These are phyloP conservation scores for Teratosphaeria pseudoeucalypti DNA, from an alignment of 2,329 filamentous ascomycete species.

Conservation along the genomic window DNA sequence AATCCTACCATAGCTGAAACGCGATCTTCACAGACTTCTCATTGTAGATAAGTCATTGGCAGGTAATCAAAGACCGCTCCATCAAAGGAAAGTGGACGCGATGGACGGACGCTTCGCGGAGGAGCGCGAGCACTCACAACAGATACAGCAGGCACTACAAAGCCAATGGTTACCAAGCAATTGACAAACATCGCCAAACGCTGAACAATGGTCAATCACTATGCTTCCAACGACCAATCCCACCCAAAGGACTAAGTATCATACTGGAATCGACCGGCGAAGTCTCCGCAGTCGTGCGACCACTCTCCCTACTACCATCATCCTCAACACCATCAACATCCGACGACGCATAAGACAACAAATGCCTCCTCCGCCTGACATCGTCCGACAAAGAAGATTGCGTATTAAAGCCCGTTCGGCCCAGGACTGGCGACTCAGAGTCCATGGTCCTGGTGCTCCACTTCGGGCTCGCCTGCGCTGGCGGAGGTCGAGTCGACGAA, in stretches of 20 bases:
- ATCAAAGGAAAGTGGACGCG: neutral
- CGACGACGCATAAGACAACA: constrained; percentile 10
- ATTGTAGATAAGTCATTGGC: neutral
- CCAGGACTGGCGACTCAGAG: constrained; percentile 14
- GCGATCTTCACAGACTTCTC: neutral
- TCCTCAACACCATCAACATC: neutral
- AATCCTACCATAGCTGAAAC: too few relatives aligned
- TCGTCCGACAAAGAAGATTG: constrained; percentile 7
- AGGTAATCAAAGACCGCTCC: neutral
- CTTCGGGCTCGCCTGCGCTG: neutral
- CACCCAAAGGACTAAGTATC: neutral
- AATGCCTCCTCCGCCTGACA: constrained; percentile 11
- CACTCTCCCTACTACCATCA: neutral
- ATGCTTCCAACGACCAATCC: neutral
- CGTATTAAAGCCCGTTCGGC: constrained; percentile 2
- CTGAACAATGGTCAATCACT: neutral
- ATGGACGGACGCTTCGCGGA: neutral
- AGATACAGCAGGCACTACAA: neutral
- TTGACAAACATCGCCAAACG: neutral
- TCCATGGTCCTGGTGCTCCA: constrained; percentile 1
- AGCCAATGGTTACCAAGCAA: neutral
- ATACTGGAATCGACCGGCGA: neutral
- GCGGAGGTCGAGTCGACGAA: constrained; percentile 4
- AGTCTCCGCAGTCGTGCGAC: neutral
- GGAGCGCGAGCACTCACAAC: neutral